Base-by-base conservation (phyloP, 495 filamentous ascomycete species). In the Aspergillus carlsbadensis region DNA sequence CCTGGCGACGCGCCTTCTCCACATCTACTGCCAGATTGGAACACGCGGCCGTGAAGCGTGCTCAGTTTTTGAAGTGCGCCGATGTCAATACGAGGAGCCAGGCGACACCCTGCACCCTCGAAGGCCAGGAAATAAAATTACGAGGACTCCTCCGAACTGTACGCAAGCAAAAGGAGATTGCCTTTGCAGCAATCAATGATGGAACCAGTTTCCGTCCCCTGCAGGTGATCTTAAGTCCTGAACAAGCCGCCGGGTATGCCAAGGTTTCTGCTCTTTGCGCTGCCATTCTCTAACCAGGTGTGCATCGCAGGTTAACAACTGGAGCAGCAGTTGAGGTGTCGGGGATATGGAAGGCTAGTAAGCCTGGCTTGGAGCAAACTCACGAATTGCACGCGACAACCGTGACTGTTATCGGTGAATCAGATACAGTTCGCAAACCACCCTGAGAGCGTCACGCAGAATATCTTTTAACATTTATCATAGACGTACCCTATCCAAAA, bases 401-500 rank as follows among this genome's bases (percentile, higher is more conserved):
- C 17, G 81, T 96, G 45, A 78, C 79, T 41, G 67, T 96, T 29
- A 73, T 96, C 52, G 94, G 94, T 35, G 72, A 79, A 41, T 81
- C 90, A 40, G 87, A 96, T 71, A 76, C 91, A 57, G 92, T 95
- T 76, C 65, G 82, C 13, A 4, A 15, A 3, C 13, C 22, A 13
- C 44, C n/a, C 22, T 17, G 13, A 2, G 11, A 26, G 10, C n/a
- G n/a, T n/a, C n/a, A n/a, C n/a, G n/a, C n/a, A 42, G 20, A 42
- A 21, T 35, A 34, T 34, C 36, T 29, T 26, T 37, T 20, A 33
- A 45, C 20, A n/a, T 1, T 17, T 17, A 35, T 37, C 15, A 46
- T 67, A 97, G 90, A 89, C 85, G 53, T 94, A 88, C 66, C 92
- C 93, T 2, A 83, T 97, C 39, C 92, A 96, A 68, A 95, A 95